Conservation (phyloP, 768 basidiomycete genomes). For the Lyophyllum semitale region DNA sequence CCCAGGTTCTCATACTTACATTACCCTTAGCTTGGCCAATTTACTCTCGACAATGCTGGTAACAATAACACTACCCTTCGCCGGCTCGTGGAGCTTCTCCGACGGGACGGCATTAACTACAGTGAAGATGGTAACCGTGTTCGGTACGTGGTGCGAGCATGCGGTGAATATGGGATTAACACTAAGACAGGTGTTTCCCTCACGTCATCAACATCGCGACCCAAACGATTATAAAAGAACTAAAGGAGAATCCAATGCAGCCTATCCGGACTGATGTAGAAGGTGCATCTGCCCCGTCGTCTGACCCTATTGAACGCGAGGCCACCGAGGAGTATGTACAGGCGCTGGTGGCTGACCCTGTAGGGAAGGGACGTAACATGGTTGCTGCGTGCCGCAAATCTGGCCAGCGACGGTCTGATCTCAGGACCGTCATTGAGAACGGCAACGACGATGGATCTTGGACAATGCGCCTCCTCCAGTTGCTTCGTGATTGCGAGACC, state of each 20-base stretch:
- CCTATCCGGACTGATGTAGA: constrained; percentile 3
- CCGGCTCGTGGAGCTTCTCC: constrained; percentile 15
- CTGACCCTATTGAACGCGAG: neutral
- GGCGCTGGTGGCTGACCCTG: constrained; percentile 24
- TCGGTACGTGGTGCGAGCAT: neutral
- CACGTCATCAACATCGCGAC: constrained; percentile 27
- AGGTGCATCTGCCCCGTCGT: neutral
- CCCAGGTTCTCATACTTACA: neutral
- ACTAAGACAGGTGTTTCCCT: constrained; percentile 22
- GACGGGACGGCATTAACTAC: constrained; percentile 8
- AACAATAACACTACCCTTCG: constrained; percentile 33
- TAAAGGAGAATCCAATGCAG: neutral
- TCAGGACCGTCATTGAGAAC: constrained; percentile 22
- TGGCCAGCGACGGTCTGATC: constrained; percentile 27
- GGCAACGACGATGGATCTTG: constrained; percentile 20
- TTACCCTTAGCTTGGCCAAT: neutral
- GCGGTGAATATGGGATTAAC: too few species aligned
- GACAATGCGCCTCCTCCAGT: constrained; percentile 19
- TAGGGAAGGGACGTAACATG: constrained; percentile 22
- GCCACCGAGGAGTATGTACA: constrained; percentile 8
- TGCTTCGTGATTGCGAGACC: constrained; percentile 33
- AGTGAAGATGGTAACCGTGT: constrained; percentile 18
- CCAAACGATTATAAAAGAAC: constrained; percentile 15
- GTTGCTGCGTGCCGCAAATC: constrained; percentile 30
- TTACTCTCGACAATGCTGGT: constrained; percentile 37